Evolutionary conservation across 768 basidiomycete species (phyloP), one percentile per base, ranked within the genome.

Genomic region (Flagelloscypha sp.): DNA sequence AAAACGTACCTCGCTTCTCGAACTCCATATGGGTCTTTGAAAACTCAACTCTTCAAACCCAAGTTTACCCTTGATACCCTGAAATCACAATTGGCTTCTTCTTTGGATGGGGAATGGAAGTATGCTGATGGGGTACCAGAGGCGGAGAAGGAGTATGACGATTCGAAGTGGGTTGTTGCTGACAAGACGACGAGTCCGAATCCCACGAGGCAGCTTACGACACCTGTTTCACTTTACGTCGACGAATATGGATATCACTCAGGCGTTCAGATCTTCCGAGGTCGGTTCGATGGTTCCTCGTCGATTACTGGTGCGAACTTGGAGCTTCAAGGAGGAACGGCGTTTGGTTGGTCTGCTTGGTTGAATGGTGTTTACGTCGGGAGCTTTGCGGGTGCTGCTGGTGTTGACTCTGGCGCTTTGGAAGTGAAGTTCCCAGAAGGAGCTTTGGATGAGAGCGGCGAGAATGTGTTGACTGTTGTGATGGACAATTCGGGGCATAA

Each of bases 111-210:
- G 5, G 49, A 53, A 20, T 79, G 77, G 77, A 68, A 57, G 45
- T 76, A 66, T 44, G 54, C 58, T 10, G 59, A 75, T 40, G 68
- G 65, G 41, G 48, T 79, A 10, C 77, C 76, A 1, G 77, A 79
- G 55, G 59, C 70, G 4, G 46, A 52, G 24, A 28, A 40, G 0
- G 46, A 34, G 18, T 79, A 66, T 45, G 62, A 66, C 27, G 77
- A 79, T 44, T 51, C 58, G 1, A 40, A 45, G 13, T 79, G 75
- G 76, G 57, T 58, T 13, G 42, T 53, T 27, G 75, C 72, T 6
- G 59, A 72, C 46, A 68, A 69, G 36, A 68, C 59, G 20, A 55
- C 55, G 22, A 74, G 35, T 7, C 40, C 43, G 5, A 45, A 45
- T 27, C 43, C 43, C 10, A n/a, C n/a, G n/a, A 31, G 30, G 0